These are phyloP conservation scores for Salicornia ramosissima DNA, from an alignment of 148 eudicot genomes.

Conservation along the genomic window DNA sequence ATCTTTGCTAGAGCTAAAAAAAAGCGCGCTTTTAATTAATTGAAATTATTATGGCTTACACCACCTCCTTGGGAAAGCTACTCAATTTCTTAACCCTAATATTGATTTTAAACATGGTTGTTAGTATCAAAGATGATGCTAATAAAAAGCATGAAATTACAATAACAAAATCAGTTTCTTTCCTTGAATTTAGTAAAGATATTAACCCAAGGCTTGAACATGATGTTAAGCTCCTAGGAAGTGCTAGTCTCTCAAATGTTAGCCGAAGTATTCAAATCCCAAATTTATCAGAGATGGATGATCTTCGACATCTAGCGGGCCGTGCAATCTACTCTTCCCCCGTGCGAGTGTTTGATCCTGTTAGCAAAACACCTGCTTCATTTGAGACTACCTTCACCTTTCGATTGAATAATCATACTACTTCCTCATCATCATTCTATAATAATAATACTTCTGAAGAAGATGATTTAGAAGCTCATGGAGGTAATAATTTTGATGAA, in stretches of 20 bases:
- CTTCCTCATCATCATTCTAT: not conserved
- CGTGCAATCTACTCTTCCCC: slow-evolving; percentile 62
- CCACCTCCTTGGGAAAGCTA: not conserved
- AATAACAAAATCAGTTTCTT: slow-evolving; percentile 53
- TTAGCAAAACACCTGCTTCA: slow-evolving; percentile 48
- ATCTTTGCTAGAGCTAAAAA: no score
- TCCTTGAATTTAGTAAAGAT: slow-evolving; percentile 38
- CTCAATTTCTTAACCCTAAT: slow-evolving; percentile 11
- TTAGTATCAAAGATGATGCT: slow-evolving; percentile 2
- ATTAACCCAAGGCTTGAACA: slow-evolving; percentile 29
- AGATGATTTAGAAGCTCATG: slow-evolving; percentile 24
- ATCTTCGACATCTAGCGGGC: slow-evolving; percentile 53
- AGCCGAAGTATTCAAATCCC: slow-evolving; percentile 57
- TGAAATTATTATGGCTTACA: slow-evolving; percentile 5
- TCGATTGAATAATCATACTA: slow-evolving; percentile 34
- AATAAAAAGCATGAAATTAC: slow-evolving; percentile 28
- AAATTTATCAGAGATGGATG: slow-evolving; percentile 22
- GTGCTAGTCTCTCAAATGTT: slow-evolving; percentile 42
- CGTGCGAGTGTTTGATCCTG: slow-evolving; percentile 61
- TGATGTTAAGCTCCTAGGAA: slow-evolving; percentile 59
- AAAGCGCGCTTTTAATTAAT: not conserved
- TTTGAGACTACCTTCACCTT: slow-evolving; percentile 67
- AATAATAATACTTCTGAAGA: not conserved
- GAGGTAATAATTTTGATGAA: slow-evolving; percentile 22
- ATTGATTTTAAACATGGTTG: slow-evolving; percentile 3